These are phyloP conservation scores for Entrophospora sp. DNA, from an alignment of 192 early-diverging fungal genomes.

Conservation along the genomic window DNA sequence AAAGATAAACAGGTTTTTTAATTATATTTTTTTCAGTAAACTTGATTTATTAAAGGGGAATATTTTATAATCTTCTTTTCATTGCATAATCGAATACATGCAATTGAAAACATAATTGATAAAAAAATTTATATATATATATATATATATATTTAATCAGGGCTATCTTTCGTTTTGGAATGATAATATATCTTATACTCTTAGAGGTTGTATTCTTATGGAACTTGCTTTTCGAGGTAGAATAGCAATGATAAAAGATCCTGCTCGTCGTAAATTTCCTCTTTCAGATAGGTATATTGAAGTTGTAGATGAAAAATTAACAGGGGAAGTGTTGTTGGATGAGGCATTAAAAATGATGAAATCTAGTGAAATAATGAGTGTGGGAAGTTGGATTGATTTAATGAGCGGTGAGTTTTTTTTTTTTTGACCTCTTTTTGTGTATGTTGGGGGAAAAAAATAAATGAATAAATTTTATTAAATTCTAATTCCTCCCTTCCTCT, in stretches of 20 bases:
- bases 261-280: constrained; percentile 61
- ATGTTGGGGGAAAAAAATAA: too few species aligned
- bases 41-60: not conserved
- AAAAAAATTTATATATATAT: not conserved
- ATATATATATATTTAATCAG: constrained; percentile 32
- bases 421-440: too few species aligned
- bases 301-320: constrained; percentile 70
- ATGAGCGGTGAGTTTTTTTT: constrained; percentile 72
- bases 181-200: constrained; percentile 94
- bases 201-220: constrained; percentile 92
- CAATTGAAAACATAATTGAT: not conserved
- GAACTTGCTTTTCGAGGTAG: constrained; percentile 89
- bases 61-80: not conserved
- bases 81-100: not conserved
- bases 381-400: constrained; percentile 93
- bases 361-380: constrained; percentile 72
- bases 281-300: constrained; percentile 80
- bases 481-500: too few species aligned
- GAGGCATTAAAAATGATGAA: constrained; percentile 89
- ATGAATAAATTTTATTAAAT: too few species aligned
- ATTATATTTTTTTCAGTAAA: not conserved
- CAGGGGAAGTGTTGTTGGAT: constrained; percentile 93
- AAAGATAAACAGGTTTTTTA: constrained; percentile 78
- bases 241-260: constrained; percentile 80
- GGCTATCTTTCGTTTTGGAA: constrained; percentile 99